A percentile compares a stretch with the other conserved stretches of the same genome.
These are phyloP conservation scores for Ophiostoma pallidulum DNA, from an alignment of 2,329 filamentous ascomycete species.

Conservation along the genomic window DNA sequence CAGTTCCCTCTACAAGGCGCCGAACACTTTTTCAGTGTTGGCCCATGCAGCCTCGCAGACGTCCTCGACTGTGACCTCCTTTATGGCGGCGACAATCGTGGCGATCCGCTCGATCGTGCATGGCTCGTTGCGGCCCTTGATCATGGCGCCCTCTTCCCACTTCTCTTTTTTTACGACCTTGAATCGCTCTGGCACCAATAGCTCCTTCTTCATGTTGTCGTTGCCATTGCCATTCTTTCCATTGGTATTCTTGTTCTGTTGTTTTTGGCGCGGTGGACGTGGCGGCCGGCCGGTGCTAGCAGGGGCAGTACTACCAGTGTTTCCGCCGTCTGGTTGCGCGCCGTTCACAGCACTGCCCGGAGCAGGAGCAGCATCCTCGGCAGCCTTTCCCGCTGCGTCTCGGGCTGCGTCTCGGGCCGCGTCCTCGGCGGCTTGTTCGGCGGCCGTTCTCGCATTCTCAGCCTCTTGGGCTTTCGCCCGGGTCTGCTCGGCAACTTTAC, in stretches of 20 bases:
- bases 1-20: conserved; percentile 23
- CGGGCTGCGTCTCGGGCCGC: conserved; percentile 25
- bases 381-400: conserved; percentile 15
- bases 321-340: neutral
- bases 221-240: conserved; percentile 33
- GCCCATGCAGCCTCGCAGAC: conserved; percentile 79
- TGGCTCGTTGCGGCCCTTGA: conserved; percentile 93
- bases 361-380: neutral
- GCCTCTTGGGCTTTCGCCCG: conserved; percentile 18
- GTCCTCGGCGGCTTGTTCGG: conserved; percentile 16
- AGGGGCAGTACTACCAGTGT: neutral
- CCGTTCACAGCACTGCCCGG: conserved; percentile 1
- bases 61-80: conserved; percentile 67
- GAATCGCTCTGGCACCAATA: conserved; percentile 60
- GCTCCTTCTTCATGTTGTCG: conserved; percentile 43
- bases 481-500: conserved; percentile 23
- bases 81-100: conserved; percentile 79
- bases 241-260: conserved; percentile 13
- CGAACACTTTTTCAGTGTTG: conserved; percentile 75
- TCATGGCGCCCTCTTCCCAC: conserved; percentile 77
- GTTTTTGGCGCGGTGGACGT: conserved; percentile 14
- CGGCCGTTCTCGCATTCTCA: conserved; percentile 13
- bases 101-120: conserved; percentile 79
- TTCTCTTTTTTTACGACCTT: conserved; percentile 94
- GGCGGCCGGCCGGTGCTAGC: conserved; percentile 6